Base-by-base conservation (phyloP, 306 rosid genomes). In the Quercus robur region DNA sequence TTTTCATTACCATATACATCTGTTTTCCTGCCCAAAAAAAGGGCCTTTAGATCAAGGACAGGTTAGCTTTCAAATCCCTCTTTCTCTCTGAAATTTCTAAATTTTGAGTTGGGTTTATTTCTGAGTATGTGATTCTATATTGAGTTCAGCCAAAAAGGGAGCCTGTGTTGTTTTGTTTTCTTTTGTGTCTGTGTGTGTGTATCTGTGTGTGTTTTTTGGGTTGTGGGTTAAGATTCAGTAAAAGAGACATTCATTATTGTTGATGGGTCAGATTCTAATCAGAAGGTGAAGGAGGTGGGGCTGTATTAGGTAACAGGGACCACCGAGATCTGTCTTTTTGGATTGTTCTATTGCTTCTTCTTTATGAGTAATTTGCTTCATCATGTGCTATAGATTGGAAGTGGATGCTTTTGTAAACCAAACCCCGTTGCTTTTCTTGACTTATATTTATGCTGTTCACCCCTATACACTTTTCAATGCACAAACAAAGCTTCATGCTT, bases 291-390 rank as follows among this genome's bases (percentile, higher is more conserved):
- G 72, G 67, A 18, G 15, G 17, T 49, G 61, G n/a, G 41, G 76
- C 52, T 46, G 44, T 73, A 71, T 49, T 33, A 64, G 80, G 63
- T 10, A 59, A 73, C 19, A 51, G 76, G 83, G 85, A 78, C 85
- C 88, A 70, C 78, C 61, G 26, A 44, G 82, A 75, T 78, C 77
- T 64, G 73, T 69, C 52, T 55, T 76, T 49, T 68, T 76, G 84
- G 76, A 70, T 75, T 52, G 41, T 68, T 70, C 54, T 75, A 33
- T 49, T 31, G 64, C n/a, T 58, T 49, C 73, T 74, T 23, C 6
- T 78, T 69, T 71, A 26, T 80, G 35, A 56, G 54, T 75, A 64
- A 46, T 75, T 75, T 25, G 51, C 78, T 73, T 69, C 67, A 78
- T 81, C 77, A 71, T 46, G 81, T 81, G 17, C 52, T 14, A 46